These are phyloP conservation scores for Sporothrix schenckii DNA, from an alignment of 2,329 filamentous ascomycete species.

Conservation along the genomic window DNA sequence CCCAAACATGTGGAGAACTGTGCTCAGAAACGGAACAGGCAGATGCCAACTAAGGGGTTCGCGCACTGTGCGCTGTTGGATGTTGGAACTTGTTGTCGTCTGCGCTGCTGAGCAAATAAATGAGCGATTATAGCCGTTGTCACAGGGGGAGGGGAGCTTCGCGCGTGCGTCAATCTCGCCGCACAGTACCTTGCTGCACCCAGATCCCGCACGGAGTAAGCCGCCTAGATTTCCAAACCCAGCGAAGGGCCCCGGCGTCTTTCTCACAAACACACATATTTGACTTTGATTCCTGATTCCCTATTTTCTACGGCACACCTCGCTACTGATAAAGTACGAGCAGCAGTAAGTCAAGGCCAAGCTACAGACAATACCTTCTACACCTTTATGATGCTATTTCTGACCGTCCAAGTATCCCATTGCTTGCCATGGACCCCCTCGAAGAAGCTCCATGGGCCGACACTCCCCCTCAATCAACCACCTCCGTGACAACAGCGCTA, in stretches of 20 bases:
- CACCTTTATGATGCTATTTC: neutral
- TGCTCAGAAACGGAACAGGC: neutral
- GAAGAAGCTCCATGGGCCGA: constrained; percentile 61
- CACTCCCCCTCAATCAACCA: constrained; percentile 41
- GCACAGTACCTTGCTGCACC: neutral
- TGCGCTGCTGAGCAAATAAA: neutral
- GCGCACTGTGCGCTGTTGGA: constrained; percentile 5
- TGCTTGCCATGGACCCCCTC: constrained; percentile 50
- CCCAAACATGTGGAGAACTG: neutral
- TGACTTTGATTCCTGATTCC: neutral
- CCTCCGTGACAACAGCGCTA: constrained; percentile 30
- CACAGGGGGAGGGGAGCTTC: too few relatives aligned
- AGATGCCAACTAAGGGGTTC: neutral
- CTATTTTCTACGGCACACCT: neutral
- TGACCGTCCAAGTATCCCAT: neutral
- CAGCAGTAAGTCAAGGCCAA: neutral
- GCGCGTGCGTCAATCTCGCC: neutral
- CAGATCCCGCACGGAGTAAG: neutral
- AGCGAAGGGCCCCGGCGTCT: neutral
- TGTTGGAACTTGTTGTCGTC: neutral
- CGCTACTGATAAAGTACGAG: neutral
- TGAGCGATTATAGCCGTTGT: too few relatives aligned
- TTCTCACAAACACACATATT: neutral
- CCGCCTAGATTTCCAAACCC: neutral
- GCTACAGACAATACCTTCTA: neutral